Conservation (phyloP, 495 filamentous ascomycete genomes). For the Penicillium bovifimosum region DNA sequence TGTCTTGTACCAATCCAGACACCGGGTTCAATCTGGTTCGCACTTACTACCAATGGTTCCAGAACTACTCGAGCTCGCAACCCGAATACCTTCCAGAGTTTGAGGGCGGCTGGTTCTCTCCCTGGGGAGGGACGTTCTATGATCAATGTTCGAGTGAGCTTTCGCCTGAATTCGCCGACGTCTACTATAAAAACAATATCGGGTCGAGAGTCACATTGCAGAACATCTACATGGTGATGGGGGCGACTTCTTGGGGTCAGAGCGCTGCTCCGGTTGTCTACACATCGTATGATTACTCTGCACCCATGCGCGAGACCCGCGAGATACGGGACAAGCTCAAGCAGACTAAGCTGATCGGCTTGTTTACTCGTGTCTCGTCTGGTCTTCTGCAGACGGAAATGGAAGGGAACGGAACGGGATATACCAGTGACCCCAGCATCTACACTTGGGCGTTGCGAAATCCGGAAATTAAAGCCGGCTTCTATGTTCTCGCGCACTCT, state of each 20-base stretch:
- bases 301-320: conserved; percentile 42
- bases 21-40: conserved; percentile 46
- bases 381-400: conserved; percentile 51
- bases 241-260: conserved; percentile 54
- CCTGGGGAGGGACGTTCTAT: conserved; percentile 49
- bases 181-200: conserved; percentile 55
- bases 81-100: conserved; percentile 50
- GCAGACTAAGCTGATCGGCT: conserved; percentile 49
- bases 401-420: conserved; percentile 53
- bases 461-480: conserved; percentile 49
- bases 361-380: conserved; percentile 51
- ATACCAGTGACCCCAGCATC: conserved; percentile 38
- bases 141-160: conserved; percentile 42
- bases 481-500: conserved; percentile 58
- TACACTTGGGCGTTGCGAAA: conserved; percentile 52
- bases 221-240: conserved; percentile 53
- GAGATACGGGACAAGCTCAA: conserved; percentile 41
- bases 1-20: conserved; percentile 47
- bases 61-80: conserved; percentile 46
- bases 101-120: conserved; percentile 48
- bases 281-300: conserved; percentile 45
- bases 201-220: conserved; percentile 44
- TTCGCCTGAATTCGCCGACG: conserved; percentile 47
- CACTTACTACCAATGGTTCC: conserved; percentile 55
- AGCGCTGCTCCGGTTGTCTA: conserved; percentile 45